These are phyloP conservation scores for Recurvomyces mirabilis DNA, from an alignment of 495 filamentous ascomycete genomes.

Conservation along the genomic window DNA sequence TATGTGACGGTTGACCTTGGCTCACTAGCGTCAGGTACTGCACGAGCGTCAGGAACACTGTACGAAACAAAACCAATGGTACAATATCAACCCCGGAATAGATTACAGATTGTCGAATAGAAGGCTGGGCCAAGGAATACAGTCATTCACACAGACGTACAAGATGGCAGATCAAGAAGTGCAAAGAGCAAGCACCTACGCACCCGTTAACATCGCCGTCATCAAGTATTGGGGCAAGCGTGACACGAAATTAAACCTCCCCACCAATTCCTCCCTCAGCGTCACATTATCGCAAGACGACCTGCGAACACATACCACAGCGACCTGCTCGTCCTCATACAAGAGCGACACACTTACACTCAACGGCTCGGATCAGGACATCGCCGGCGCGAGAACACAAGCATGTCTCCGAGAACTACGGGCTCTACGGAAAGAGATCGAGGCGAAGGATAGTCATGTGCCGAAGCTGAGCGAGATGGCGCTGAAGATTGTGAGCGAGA, in stretches of 20 bases:
- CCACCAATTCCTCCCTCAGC: slow-evolving; percentile 92
- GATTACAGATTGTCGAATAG: too few relatives aligned
- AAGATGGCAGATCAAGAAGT: slow-evolving; percentile 44
- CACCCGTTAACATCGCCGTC: slow-evolving; percentile 97
- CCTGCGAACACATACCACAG: slow-evolving; percentile 89
- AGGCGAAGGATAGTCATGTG: slow-evolving; percentile 55
- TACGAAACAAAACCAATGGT: too few relatives aligned
- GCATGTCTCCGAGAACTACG: slow-evolving; percentile 84
- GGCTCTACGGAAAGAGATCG: slow-evolving; percentile 59
- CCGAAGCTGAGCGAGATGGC: slow-evolving; percentile 64
- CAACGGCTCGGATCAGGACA: slow-evolving; percentile 71
- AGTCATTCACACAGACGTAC: too few relatives aligned
- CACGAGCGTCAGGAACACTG: too few relatives aligned
- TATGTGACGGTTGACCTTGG: too few relatives aligned
- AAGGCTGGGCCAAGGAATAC: too few relatives aligned
- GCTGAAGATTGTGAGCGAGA: slow-evolving; percentile 76
- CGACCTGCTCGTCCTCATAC: slow-evolving; percentile 74
- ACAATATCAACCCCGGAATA: too few relatives aligned
- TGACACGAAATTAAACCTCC: slow-evolving; percentile 81
- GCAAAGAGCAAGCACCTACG: slow-evolving; percentile 87
- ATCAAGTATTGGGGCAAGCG: slow-evolving; percentile 99
- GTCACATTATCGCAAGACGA: slow-evolving; percentile 91
- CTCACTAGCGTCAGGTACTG: too few relatives aligned
- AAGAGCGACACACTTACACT: slow-evolving; percentile 67
- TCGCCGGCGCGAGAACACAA: slow-evolving; percentile 76